A percentile compares a stretch with the other conserved stretches of the same genome.
phyloP scores from a whole-genome alignment of 2,329 filamentous ascomycete genomes.

The Hypoxylon sp. region DNA sequence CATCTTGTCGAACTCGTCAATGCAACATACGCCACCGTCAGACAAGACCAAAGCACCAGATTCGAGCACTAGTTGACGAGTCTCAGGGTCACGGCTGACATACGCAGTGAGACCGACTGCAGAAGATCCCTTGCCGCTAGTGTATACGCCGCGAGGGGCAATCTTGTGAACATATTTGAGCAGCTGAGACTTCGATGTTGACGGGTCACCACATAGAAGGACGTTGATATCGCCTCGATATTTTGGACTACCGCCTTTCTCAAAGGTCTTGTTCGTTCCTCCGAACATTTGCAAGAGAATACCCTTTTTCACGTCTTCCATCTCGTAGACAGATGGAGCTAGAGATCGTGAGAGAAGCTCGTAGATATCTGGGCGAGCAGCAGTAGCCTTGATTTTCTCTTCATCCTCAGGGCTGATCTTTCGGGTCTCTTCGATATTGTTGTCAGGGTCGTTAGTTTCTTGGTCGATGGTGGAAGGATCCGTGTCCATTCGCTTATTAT shows the following conservation, averaged over 20 bases:
- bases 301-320: constrained; percentile 99
- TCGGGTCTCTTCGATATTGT: constrained; percentile 84
- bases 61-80: constrained; percentile 83
- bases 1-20: constrained; percentile 91
- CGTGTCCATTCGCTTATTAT: constrained; percentile 93
- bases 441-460: constrained; percentile 79
- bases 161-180: constrained; percentile 98
- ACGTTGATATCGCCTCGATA: constrained; percentile 99
- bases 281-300: constrained; percentile 97
- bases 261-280: constrained; percentile 97
- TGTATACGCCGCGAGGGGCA: constrained; percentile 88
- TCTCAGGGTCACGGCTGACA: constrained; percentile 85
- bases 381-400: constrained; percentile 86
- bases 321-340: constrained; percentile 95
- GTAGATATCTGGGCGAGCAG: constrained; percentile 87
- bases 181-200: constrained; percentile 95
- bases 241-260: constrained; percentile 94
- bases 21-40: constrained; percentile 87
- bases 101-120: constrained; percentile 87
- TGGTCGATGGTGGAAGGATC: constrained; percentile 91
- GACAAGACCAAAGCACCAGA: constrained; percentile 84
- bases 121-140: constrained; percentile 84
- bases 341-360: constrained; percentile 91
- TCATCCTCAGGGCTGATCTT: constrained; percentile 90
- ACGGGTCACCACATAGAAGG: constrained; percentile 95